Evolutionary conservation across 805 yeast species (phyloP), one percentile per base, ranked within the genome.

Genomic region (Kodamaea restingae): DNA sequence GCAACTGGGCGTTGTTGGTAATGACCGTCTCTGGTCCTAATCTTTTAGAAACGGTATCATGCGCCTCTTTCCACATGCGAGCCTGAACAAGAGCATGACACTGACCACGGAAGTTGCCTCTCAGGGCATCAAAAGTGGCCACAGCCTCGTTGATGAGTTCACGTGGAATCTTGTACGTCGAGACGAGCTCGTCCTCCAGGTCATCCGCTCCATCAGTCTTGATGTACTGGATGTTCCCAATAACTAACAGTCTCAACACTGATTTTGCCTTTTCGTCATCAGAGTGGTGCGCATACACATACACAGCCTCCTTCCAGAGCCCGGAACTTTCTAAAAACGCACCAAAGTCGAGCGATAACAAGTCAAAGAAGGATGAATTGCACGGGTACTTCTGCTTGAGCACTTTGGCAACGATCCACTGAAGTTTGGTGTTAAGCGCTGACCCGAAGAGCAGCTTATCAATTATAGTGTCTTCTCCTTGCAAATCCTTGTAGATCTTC

Each of bases 21-120:
- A 81, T 73, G 1, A 90, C 76, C 3, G 81, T 74, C 10, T 60
- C 56, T 7, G 98, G 98, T 0, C 91, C 98, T 21, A 88, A 82
- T 3, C 68, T 56, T 1, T 63, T 53, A 7, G 80, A 49, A 3
- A 86, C 60, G 1, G 77, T 61, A 2, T 61, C 54, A 51, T 86
- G 93, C 0, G 96, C 95, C 28, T 76, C 79, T 0, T 60, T 66
- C 65, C 75, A 76, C 36, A 73, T 56, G 8, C 65, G 67, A 0
- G 95, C 95, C 9, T 67, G 70, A 1, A 87, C 60, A 33, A 83
- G 71, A 20, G 81, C 76, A 33, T 71, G 65, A 1, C 81, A 78
- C 48, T 87, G 88, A 11, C 72, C 65, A 61, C 80, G 67, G 47
- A 66, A 73, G 36, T 83, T 73, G 2, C 74, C 78, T 7, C 52